Base-by-base conservation (phyloP, 192 early-diverging fungal genomes). In the Umbelopsis vinacea region DNA sequence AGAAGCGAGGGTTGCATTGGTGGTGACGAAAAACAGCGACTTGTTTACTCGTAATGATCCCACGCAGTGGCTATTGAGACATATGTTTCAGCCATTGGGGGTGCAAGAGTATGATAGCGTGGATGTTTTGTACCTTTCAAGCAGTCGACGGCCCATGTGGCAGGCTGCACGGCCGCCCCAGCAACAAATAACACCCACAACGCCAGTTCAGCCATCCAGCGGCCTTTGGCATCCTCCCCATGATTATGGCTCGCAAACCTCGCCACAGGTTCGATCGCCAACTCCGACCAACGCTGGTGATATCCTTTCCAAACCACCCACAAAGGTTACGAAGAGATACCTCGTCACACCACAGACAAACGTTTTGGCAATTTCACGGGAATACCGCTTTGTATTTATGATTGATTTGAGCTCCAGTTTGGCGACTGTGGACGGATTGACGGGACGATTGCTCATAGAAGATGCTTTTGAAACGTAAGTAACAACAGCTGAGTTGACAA, bases 341-440 rank as follows among this genome's bases (percentile, higher is more conserved):
- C 74, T 83, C 33, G 79, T 94, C 15, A 91, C 88, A 10, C 91
- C 92, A 2, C 79, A 88, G n/a, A 91, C 92, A 0, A 78, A 84
- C 11, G 86, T 94, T 29, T 79, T 87, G 15, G 79, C 79, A 9
- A 67, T 91, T 48, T 82, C 85, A 40, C 73, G 80, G 23, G 79
- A 89, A 73, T 86, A 93, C 67, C 77, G 87, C 0, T 79, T 91
- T 26, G 88, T 90, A 3, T 88, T 93, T 71, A 77, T 93, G 55
- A 79, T 94, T 46, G 92, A 94, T 74, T 79, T 89, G 24, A 87
- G 82, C 12, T 87, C 91, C 0, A 90, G 88, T 54, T 85, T 94
- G 75, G 82, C 89, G 17, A 87, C 87, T 4, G 82, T 87, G 7
- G 85, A 89, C 46, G 73, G 75, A 14, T 69, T 53, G 10, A 72